Base-by-base conservation (phyloP, 2,329 filamentous ascomycete species). In the Metarhizium brunneum region DNA sequence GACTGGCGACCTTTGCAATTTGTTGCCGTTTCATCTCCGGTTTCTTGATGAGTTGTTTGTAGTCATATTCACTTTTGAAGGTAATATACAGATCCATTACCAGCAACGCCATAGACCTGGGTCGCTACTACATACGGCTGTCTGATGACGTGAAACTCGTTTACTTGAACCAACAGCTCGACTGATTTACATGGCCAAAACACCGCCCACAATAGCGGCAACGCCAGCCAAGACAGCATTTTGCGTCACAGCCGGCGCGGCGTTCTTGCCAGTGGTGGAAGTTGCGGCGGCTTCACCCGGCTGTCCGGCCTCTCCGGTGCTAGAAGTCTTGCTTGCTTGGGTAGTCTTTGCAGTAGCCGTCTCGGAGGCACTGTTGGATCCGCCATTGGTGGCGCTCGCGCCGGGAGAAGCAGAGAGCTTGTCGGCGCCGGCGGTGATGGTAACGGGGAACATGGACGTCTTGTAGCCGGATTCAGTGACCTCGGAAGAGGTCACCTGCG, bases 381-480 rank as follows among this genome's bases (percentile, higher is more conserved):
- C 45, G 13, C 45, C 25, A 8, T 29, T 48, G 20, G 20, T 56
- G 4, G 50, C 54, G 47, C 50, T 52, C 45, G 49, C 53, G 14
- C 57, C 59, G 20, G 56, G 48, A 32, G 54, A 32, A 16, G 61
- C 53, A 36, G 55, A 53, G 4, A 75, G 63, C 62, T 72, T 72
- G 52, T 73, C 67, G 38, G 65, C 54, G 4, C 72, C 73, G 16
- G 68, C 69, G 18, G 72, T 73, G 53, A 75, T 59, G 38, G 69
- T 71, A 29, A 74, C 66, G 55, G 70, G 64, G 13, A 60, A 36
- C 43, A 66, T 58, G 20, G 55, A 8, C 0, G 54, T 20, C n/a
- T 52, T 52, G 56, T 69, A 65, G 20, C 58, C 61, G 3, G 60
- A 59, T 6, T 60, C 48, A 13, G 55, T 50, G 35, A 32, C 55